Base-by-base conservation (phyloP, 345 rosid species). In the Gossypium bickii region DNA sequence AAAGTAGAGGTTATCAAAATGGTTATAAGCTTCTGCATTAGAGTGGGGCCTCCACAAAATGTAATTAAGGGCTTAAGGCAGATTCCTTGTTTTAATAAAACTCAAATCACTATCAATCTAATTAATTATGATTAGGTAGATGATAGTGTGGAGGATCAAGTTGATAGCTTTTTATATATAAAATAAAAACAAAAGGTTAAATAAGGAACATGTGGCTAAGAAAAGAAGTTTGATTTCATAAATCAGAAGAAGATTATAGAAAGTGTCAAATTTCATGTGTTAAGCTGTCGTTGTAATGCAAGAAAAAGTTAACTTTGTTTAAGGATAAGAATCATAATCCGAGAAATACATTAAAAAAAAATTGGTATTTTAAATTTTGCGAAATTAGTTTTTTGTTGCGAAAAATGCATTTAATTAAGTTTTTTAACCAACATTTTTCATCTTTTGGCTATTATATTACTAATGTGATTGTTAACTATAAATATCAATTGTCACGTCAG, bases 41-140 rank as follows among this genome's bases (percentile, higher is more conserved):
- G 38, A 34, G 38, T 34, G 38, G 38, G 38, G 38, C 38, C 38
- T 0, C 38, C 38, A 34, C 38, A 34, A 34, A 34, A 34, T 34
- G 38, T 4, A 34, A 34, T 34, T 34, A 34, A 34, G 38, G 38
- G 38, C 38, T 34, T 34, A 34, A 34, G 41, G 41, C 41, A 34
- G 41, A 34, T 34, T 34, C 41, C 41, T 34, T 34, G 41, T 1
- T 34, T 34, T 34, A 11, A 45, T 78, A 68, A 79, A 72, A 82
- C 73, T 71, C 77, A 75, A 83, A 81, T 86, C 87, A 57, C 71
- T 18, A 48, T 83, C 83, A 80, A 72, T 67, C 70, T 68, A 72
- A 79, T 75, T 44, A 72, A 76, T 52, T 60, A 79, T 65, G 70
- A 41, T 78, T 80, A 70, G 55, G 51, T 65, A 6, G 41, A 34